phyloP scores from a whole-genome alignment of 345 rosid species.

The Salix dunnii region DNA sequence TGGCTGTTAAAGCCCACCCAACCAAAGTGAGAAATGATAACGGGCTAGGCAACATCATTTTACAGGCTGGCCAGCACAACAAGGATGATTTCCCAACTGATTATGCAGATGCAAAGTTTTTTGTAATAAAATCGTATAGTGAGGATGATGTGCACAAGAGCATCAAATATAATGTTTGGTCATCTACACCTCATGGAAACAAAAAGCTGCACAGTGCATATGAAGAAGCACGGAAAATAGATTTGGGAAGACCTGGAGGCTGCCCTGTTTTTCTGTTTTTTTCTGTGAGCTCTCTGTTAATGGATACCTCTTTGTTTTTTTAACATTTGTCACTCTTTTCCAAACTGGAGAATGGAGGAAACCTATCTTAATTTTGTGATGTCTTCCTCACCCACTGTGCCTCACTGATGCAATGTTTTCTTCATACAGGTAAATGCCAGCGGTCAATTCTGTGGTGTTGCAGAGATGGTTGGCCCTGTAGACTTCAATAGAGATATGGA shows the following conservation, averaged over 20 bases:
- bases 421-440: constrained; percentile 86
- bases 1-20: constrained; percentile 61
- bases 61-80: constrained; percentile 65
- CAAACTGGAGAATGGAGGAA: not conserved
- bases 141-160: constrained; percentile 99
- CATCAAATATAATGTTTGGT: constrained; percentile 90
- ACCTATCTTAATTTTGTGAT: not conserved
- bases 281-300: constrained; percentile 55
- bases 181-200: constrained; percentile 93
- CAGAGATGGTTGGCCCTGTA: constrained; percentile 92
- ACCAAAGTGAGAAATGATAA: constrained; percentile 54
- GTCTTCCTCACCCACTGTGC: not conserved
- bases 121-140: constrained; percentile 89
- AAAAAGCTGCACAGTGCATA: constrained; percentile 76
- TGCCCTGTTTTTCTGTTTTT: constrained; percentile 82
- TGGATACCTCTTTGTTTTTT: not conserved
- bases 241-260: constrained; percentile 44
- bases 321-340: not conserved
- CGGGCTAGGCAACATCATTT: constrained; percentile 57
- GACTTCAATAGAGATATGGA: constrained; percentile 79
- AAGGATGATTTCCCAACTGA: constrained; percentile 61
- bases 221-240: constrained; percentile 68
- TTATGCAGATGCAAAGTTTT: constrained; percentile 64
- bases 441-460: constrained; percentile 94
- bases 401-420: constrained; percentile 16